phyloP scores from a whole-genome alignment of 352 stramenopile species.

The Achlya hypogyna region DNA sequence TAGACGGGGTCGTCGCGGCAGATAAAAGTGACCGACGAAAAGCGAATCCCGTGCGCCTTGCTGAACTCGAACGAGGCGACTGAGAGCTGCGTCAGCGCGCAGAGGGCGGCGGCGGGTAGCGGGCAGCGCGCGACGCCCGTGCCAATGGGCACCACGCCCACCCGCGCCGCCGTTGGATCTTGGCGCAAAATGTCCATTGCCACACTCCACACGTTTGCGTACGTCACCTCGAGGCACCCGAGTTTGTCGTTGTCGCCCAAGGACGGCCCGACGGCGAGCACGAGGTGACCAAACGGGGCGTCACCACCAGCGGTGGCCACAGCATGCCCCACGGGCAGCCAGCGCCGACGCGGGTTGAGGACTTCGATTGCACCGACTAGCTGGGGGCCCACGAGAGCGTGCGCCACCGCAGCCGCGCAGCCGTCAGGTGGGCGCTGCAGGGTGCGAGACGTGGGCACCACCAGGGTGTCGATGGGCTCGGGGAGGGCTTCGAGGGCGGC shows the following conservation, averaged over 20 bases:
- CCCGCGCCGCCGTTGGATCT: not conserved
- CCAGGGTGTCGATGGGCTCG: not conserved
- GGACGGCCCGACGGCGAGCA: not conserved
- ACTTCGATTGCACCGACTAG: not conserved
- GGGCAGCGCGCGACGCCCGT: not conserved
- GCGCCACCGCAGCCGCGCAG: not conserved
- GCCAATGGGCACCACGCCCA: not conserved
- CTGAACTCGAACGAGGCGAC: not conserved
- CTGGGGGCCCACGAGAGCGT: not conserved
- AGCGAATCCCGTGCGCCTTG: not conserved
- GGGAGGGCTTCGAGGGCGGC: not conserved
- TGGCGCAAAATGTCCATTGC: not conserved
- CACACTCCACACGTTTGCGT: not conserved
- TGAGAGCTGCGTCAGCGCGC: not conserved
- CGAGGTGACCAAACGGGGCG: not conserved
- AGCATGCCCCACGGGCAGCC: not conserved
- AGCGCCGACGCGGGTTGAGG: not conserved
- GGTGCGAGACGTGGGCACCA: not conserved
- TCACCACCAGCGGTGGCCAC: not conserved
- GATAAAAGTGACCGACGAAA: not conserved
- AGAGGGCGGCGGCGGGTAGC: not conserved
- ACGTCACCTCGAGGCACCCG: not conserved
- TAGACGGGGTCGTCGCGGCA: not conserved
- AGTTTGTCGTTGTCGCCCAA: not conserved
- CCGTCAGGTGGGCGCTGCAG: not conserved